phyloP scores from a whole-genome alignment of 768 basidiomycete species.

The Mycena galopus region DNA sequence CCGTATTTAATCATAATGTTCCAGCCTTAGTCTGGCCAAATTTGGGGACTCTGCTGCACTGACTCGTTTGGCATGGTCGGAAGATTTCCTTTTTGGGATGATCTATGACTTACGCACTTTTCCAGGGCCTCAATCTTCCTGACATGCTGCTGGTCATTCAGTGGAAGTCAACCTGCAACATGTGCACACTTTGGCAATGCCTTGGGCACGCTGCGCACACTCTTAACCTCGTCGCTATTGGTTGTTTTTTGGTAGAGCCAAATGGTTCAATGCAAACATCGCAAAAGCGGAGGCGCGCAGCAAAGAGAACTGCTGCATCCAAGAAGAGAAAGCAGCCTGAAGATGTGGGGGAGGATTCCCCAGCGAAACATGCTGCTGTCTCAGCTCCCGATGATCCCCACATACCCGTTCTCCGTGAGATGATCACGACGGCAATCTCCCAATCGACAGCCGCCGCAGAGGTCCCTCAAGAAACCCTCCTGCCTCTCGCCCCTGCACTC shows the following conservation, averaged over 20 bases:
- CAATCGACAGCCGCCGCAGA: too few species aligned
- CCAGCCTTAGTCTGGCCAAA: too few species aligned
- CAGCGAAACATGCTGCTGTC: not conserved
- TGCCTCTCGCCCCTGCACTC: too few species aligned
- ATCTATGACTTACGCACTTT: too few species aligned
- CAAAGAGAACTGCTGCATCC: not conserved
- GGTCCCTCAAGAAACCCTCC: too few species aligned
- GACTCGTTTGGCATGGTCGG: constrained; percentile 44
- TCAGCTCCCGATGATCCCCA: not conserved
- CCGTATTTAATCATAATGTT: too few species aligned
- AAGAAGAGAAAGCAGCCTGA: constrained; percentile 3
- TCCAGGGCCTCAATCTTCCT: constrained; percentile 46
- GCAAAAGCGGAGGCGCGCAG: constrained; percentile 11
- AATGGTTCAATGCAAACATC: constrained; percentile 38
- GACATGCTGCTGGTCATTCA: constrained; percentile 47
- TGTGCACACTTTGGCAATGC: constrained; percentile 43
- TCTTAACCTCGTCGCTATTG: not conserved
- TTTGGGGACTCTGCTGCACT: constrained; percentile 8
- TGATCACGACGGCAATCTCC: too few species aligned
- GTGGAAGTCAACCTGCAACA: constrained; percentile 35
- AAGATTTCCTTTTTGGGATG: too few species aligned
- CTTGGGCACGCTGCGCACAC: constrained; percentile 41
- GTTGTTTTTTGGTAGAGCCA: constrained; percentile 25
- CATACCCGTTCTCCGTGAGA: not conserved
- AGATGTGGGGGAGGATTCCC: not conserved